These are phyloP conservation scores for Neurospora sp. DNA, from an alignment of 495 filamentous ascomycete genomes.

Conservation along the genomic window DNA sequence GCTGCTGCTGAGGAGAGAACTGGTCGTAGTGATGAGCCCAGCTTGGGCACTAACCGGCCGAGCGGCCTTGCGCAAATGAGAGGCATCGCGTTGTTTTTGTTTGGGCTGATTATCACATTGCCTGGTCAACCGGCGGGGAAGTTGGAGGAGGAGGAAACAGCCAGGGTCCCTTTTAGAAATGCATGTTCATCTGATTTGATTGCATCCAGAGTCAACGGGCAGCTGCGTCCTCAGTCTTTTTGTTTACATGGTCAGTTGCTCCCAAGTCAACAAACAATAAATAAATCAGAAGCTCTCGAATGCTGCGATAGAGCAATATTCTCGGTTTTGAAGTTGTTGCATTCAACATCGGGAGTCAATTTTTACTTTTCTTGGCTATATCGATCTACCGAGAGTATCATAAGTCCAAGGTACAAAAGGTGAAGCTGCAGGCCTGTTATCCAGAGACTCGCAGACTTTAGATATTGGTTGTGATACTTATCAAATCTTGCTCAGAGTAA, in stretches of 20 bases:
- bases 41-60: slow-evolving; percentile 16
- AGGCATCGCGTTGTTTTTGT: slow-evolving; percentile 21
- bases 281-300: neutral
- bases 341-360: neutral
- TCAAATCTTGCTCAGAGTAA: neutral
- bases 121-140: neutral
- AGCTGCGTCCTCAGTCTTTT: neutral
- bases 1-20: neutral
- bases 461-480: neutral
- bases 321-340: neutral
- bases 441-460: neutral
- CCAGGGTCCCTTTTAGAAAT: neutral
- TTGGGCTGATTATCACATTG: neutral
- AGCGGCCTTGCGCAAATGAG: slow-evolving; percentile 20
- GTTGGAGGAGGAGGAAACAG: neutral
- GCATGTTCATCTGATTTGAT: neutral
- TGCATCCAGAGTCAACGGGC: neutral
- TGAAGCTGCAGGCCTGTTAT: neutral
- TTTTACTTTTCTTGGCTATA: neutral
- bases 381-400: neutral
- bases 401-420: neutral
- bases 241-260: neutral
- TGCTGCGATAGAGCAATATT: neutral
- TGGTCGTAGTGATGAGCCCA: slow-evolving; percentile 7
- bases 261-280: neutral